A percentile compares a stretch with the other conserved stretches of the same genome.
Conservation (phyloP, 169 alveolate genomes). For the Babesia gibsoni region DNA sequence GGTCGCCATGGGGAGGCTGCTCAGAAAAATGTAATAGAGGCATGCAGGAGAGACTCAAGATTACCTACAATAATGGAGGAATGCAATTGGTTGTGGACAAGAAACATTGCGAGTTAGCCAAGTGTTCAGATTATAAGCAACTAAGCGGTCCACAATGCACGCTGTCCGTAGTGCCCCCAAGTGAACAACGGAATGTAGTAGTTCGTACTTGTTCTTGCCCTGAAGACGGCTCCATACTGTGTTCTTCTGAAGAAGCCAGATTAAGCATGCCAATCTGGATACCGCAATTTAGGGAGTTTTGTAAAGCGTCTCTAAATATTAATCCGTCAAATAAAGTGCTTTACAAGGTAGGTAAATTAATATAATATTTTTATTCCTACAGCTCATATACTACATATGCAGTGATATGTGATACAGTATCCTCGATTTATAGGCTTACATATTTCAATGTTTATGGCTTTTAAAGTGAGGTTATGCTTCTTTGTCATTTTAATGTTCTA, state of each 20-base stretch:
- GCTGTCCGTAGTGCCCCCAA: background rate
- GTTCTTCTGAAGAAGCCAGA: conserved; percentile 55
- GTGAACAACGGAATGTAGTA: background rate
- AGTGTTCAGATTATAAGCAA: conserved; percentile 29
- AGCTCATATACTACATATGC: too few relatives aligned
- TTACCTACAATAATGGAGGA: conserved; percentile 11
- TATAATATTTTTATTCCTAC: too few relatives aligned
- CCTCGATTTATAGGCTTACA: too few relatives aligned
- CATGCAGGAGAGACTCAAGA: conserved; percentile 49
- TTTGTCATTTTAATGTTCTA: too few relatives aligned
- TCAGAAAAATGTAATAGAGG: conserved; percentile 46
- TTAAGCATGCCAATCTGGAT: conserved; percentile 27
- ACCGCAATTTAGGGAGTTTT: conserved; percentile 22
- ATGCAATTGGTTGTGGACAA: conserved; percentile 2
- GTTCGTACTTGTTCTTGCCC: conserved; percentile 41
- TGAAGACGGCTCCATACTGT: conserved; percentile 11
- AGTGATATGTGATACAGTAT: too few relatives aligned
- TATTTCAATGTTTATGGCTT: too few relatives aligned
- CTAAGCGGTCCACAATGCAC: background rate
- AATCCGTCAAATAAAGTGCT: conserved; percentile 15
- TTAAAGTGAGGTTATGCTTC: too few relatives aligned
- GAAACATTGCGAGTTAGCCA: conserved; percentile 18
- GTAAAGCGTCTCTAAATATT: conserved; percentile 1
- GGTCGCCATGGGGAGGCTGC: conserved; percentile 65
- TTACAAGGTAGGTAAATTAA: conserved; percentile 28